Evolutionary conservation across 2,329 filamentous ascomycete genomes (phyloP).

Genomic region (Colletotrichum aenigma): DNA sequence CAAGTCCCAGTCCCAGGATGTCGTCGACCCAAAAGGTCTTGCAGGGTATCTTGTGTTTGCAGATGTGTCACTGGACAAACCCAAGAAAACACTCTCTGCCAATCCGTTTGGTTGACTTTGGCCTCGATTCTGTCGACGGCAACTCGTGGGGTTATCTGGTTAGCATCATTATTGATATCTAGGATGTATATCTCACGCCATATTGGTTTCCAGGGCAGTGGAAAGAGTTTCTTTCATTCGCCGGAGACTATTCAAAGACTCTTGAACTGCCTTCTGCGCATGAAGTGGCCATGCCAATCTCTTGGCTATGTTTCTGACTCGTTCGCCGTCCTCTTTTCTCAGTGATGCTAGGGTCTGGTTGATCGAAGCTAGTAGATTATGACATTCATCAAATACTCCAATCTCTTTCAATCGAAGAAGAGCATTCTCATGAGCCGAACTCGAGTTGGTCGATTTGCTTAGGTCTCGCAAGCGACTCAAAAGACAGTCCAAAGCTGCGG

Average conservation of each 20-base stretch:
- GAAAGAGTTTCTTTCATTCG: not conserved
- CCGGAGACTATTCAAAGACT: not conserved
- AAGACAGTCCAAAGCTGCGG: not conserved
- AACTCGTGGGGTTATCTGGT: too few relatives aligned
- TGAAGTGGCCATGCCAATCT: accelerated
- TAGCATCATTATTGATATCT: too few relatives aligned
- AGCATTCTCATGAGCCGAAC: not conserved
- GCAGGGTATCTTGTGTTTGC: accelerated
- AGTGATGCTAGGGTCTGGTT: accelerated
- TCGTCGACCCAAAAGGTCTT: not conserved
- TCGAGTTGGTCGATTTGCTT: accelerated
- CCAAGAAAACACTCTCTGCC: not conserved
- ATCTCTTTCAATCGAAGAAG: not conserved
- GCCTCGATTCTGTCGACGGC: not conserved
- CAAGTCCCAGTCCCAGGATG: accelerated
- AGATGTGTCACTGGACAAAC: not conserved
- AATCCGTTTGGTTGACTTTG: accelerated
- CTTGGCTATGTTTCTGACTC: not conserved
- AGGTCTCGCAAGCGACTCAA: not conserved
- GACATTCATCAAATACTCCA: not conserved
- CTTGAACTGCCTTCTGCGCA: not conserved
- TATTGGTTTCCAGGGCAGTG: accelerated
- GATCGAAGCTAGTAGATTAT: accelerated
- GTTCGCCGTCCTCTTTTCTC: not conserved
- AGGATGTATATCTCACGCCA: too few relatives aligned